Evolutionary conservation across 805 yeast species (phyloP).

Genomic region (Lipomyces starkeyi): DNA sequence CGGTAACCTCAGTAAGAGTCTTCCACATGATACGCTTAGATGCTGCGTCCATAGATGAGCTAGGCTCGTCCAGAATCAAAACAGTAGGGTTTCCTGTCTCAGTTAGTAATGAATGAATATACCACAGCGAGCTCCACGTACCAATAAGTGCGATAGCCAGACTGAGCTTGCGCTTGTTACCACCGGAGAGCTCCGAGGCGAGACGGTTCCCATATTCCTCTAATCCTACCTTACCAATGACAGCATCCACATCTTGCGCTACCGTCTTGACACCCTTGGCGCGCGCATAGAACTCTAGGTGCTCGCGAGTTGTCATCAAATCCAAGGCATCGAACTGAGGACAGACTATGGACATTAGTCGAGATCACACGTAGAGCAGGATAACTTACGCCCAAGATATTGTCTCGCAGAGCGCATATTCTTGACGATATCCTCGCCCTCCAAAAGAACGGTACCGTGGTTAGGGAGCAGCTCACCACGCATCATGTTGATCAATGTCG

Average conservation of each 20-base stretch:
- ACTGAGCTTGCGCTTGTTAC: slow-evolving; percentile 46
- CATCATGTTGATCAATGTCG: slow-evolving; percentile 46
- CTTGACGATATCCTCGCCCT: slow-evolving; percentile 40
- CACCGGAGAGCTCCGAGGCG: slow-evolving; percentile 45
- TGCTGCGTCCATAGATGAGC: slow-evolving; percentile 49
- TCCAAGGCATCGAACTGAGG: slow-evolving; percentile 49
- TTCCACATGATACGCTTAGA: slow-evolving; percentile 48
- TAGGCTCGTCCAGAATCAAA: slow-evolving; percentile 46
- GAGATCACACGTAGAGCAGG: slow-evolving; percentile 15
- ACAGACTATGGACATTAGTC: slow-evolving; percentile 43
- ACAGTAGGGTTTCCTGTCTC: slow-evolving; percentile 41
- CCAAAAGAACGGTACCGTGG: slow-evolving; percentile 34
- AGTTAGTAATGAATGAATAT: too few relatives aligned
- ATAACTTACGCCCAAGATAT: slow-evolving; percentile 41
- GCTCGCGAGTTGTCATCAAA: slow-evolving; percentile 43
- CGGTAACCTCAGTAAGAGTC: slow-evolving; percentile 43
- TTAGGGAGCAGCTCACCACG: slow-evolving; percentile 41
- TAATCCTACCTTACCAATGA: slow-evolving; percentile 45
- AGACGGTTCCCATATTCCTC: slow-evolving; percentile 41
- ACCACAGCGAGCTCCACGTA: slow-evolving; percentile 15
- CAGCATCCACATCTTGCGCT: slow-evolving; percentile 39
- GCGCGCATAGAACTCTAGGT: slow-evolving; percentile 42
- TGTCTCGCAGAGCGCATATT: slow-evolving; percentile 38
- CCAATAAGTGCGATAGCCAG: slow-evolving; percentile 46
- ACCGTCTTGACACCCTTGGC: slow-evolving; percentile 40